Conservation (phyloP, 2,329 filamentous ascomycete genomes). For the Dactylellina drechsleri region DNA sequence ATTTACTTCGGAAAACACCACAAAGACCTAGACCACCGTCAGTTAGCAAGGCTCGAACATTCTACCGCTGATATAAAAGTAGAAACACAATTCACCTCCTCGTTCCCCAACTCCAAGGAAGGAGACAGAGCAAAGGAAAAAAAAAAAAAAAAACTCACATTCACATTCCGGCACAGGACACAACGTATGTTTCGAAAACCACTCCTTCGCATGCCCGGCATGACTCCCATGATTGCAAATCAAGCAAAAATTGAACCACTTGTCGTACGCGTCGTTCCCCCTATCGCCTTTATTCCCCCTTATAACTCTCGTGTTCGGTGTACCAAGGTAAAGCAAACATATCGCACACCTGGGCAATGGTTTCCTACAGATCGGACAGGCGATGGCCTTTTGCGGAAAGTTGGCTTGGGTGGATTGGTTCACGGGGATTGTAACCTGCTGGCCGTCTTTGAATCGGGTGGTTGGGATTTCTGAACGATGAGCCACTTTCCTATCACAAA, state of each 20-base stretch:
- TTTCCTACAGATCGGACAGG: slow-evolving; percentile 74
- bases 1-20: slow-evolving; percentile 52
- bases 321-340: slow-evolving; percentile 73
- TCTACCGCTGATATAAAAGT: not conserved
- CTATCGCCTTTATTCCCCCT: slow-evolving; percentile 62
- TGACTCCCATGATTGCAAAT: slow-evolving; percentile 75
- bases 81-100: not conserved
- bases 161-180: slow-evolving; percentile 76
- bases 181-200: slow-evolving; percentile 73
- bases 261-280: slow-evolving; percentile 63
- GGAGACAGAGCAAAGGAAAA: not conserved
- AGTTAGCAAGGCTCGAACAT: slow-evolving; percentile 8
- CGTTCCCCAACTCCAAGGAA: no score
- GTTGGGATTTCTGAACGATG: slow-evolving; percentile 42
- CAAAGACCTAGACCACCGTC: slow-evolving; percentile 37
- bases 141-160: slow-evolving; percentile 66
- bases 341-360: slow-evolving; percentile 75
- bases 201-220: slow-evolving; percentile 73
- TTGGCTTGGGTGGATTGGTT: slow-evolving; percentile 59
- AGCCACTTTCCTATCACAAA: slow-evolving; percentile 71
- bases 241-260: slow-evolving; percentile 73
- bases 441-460: slow-evolving; percentile 50
- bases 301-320: slow-evolving; percentile 69
- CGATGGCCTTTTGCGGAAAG: slow-evolving; percentile 65
- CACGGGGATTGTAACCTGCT: slow-evolving; percentile 66